Base-by-base conservation (phyloP, 2,329 filamentous ascomycete species). In the Paecilomyces niveus region DNA sequence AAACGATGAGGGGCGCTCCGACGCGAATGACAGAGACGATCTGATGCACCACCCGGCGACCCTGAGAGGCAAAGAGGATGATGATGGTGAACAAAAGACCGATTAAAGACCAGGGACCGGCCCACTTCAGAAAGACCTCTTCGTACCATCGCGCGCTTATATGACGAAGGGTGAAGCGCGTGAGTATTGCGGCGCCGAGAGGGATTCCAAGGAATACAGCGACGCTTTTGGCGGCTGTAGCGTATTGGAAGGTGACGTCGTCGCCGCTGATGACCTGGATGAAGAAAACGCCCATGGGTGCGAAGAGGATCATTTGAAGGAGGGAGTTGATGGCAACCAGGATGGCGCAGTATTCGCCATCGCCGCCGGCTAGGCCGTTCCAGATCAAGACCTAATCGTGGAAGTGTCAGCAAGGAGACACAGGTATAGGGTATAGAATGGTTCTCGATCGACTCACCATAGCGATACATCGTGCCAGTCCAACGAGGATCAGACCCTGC, bases 61-160 rank as follows among this genome's bases (percentile, higher is more conserved):
- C 90, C 69, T 96, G 91, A 1, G 87, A 89, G 0, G 89, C 91
- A 70, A 96, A 96, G 1, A 96, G 80, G 0, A 96, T 86, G 6
- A 94, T 73, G 64, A 96, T 94, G 0, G 91, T 96, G 76, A 92
- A 96, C 0, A 96, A 76, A 3, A 97, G 81, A 0, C 91, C 92
- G 63, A 96, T 84, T 1, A 96, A 80, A 0, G 89, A 93, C 80
- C 85, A 88, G 0, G 91, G 92, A 0, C 85, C 83, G 2, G 85
- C 78, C 69, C 83, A 86, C 33, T 81, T 83, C 15, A 96, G 70
- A 70, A 96, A 94, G 6, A 39, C 35, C 3, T 82, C 78, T 1
- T 77, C 70, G 39, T 90, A 80, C 69, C 92, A 95, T 8, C 13
- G 79, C 83, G 87, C 0, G 76, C 73, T 2, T 85, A 86, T 45